A percentile compares a stretch with the other conserved stretches of the same genome.
Conservation (phyloP, 768 basidiomycete genomes). For the Boletus rubescentipes region DNA sequence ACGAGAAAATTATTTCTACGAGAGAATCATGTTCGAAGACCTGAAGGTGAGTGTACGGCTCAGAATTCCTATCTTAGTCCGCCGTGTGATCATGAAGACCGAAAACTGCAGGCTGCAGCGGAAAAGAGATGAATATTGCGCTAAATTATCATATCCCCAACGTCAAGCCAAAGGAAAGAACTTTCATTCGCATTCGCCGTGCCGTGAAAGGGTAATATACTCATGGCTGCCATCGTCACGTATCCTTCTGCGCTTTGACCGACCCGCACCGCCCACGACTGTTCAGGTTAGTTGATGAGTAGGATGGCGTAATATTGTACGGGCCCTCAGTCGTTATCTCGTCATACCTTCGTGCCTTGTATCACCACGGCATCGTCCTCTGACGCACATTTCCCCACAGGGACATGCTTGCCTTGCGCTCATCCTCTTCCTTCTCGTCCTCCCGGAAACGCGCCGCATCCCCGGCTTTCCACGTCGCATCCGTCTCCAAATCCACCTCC, state of each 20-base stretch:
- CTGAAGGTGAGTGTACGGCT: not conserved
- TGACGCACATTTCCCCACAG: not conserved
- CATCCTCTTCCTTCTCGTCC: too few species aligned
- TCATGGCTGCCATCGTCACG: not conserved
- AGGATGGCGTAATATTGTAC: not conserved
- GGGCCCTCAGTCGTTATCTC: too few species aligned
- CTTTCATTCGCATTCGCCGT: not conserved
- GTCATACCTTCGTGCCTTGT: not conserved
- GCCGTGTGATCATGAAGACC: not conserved
- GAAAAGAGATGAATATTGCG: not conserved
- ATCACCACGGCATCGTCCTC: not conserved
- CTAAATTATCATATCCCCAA: too few species aligned
- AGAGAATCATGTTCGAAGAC: not conserved
- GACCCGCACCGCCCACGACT: not conserved
- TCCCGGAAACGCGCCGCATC: conserved; percentile 39
- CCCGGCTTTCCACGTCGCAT: conserved; percentile 52
- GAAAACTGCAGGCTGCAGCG: not conserved
- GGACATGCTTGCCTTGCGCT: not conserved
- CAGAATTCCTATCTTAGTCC: not conserved
- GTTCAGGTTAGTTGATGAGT: not conserved
- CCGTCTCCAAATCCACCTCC: conserved; percentile 51
- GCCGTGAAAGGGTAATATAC: not conserved
- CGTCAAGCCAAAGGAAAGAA: not conserved
- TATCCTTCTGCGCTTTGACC: too few species aligned
- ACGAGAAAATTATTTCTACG: not conserved